Percentiles rank a stretch among this genome's conserved stretches.
These are phyloP conservation scores for Coniella lustricola DNA, from an alignment of 2,329 filamentous ascomycete species.

Conservation along the genomic window DNA sequence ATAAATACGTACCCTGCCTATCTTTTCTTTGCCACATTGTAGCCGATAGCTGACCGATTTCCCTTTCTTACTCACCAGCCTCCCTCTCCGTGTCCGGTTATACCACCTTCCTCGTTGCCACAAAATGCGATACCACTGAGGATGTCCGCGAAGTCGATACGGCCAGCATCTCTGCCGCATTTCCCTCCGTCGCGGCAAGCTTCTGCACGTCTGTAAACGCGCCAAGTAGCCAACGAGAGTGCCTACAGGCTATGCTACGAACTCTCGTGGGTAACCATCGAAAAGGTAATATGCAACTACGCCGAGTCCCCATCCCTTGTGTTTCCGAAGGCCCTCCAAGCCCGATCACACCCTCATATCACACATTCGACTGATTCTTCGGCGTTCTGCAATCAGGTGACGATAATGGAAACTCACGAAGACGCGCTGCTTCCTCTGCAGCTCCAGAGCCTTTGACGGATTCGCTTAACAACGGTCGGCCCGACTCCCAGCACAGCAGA, in stretches of 20 bases:
- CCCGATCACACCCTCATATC: slow-evolving; percentile 2
- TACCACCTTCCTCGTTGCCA: slow-evolving; percentile 76
- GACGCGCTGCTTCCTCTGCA: slow-evolving; percentile 52
- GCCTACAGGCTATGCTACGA: slow-evolving; percentile 68
- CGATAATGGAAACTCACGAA: slow-evolving; percentile 13
- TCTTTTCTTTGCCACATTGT: background rate
- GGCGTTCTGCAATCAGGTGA: slow-evolving; percentile 1
- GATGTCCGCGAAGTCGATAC: slow-evolving; percentile 65
- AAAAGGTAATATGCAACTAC: slow-evolving; percentile 55
- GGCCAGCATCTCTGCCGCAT: slow-evolving; percentile 53
- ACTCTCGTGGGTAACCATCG: slow-evolving; percentile 56
- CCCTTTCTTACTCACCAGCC: slow-evolving; percentile 39
- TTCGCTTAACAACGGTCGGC: slow-evolving; percentile 36
- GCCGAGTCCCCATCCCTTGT: background rate
- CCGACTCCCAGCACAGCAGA: slow-evolving; percentile 55
- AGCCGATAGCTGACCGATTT: slow-evolving; percentile 1
- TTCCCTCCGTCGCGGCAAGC: slow-evolving; percentile 62
- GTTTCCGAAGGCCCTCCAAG: slow-evolving; percentile 4
- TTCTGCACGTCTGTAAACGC: slow-evolving; percentile 66
- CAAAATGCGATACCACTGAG: slow-evolving; percentile 78
- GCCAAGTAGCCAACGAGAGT: slow-evolving; percentile 66
- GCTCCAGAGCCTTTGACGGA: slow-evolving; percentile 52
- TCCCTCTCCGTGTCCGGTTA: slow-evolving; percentile 65
- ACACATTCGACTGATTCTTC: slow-evolving; percentile 1
- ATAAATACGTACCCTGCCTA: too few species aligned